phyloP scores from a whole-genome alignment of 2,329 filamentous ascomycete genomes.

The Colletotrichum cereale region DNA sequence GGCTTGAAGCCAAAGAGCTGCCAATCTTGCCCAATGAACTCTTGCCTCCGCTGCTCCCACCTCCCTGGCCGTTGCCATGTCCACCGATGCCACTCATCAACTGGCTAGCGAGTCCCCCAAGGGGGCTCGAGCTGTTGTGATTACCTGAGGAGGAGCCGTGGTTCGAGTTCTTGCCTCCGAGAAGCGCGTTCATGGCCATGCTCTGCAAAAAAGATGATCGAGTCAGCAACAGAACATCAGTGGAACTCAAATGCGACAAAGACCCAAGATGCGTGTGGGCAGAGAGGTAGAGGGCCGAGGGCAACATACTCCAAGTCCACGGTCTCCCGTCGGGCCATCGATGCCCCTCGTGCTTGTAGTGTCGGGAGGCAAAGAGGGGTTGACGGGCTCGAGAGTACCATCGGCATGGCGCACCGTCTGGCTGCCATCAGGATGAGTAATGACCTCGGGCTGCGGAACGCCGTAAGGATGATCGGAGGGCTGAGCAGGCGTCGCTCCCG shows the following conservation, averaged over 20 bases:
- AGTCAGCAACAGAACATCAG: slow-evolving; percentile 15
- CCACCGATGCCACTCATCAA: slow-evolving; percentile 56
- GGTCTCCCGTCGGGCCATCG: slow-evolving; percentile 68
- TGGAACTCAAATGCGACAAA: slow-evolving; percentile 9
- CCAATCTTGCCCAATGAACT: slow-evolving; percentile 66
- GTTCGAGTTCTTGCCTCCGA: slow-evolving; percentile 61
- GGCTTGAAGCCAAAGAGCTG: slow-evolving; percentile 67
- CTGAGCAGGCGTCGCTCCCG: slow-evolving; percentile 68
- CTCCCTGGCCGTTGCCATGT: slow-evolving; percentile 44
- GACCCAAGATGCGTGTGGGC: neutral
- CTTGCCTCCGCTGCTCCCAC: slow-evolving; percentile 51
- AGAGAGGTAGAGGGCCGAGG: slow-evolving; percentile 7
- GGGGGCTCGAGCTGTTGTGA: slow-evolving; percentile 53
- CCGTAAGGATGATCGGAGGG: slow-evolving; percentile 74
- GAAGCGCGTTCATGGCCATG: slow-evolving; percentile 71
- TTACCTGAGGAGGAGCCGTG: slow-evolving; percentile 46
- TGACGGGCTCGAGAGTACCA: slow-evolving; percentile 70
- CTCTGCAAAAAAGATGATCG: slow-evolving; percentile 54
- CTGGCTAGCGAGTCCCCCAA: slow-evolving; percentile 62
- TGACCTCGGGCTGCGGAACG: slow-evolving; percentile 66
- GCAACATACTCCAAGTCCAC: slow-evolving; percentile 73
- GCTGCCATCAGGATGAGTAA: slow-evolving; percentile 72
- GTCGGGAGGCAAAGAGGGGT: slow-evolving; percentile 62
- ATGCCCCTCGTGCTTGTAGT: slow-evolving; percentile 62
- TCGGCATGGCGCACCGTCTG: slow-evolving; percentile 72